These are phyloP conservation scores for Komagataella ulmi DNA, from an alignment of 805 yeast genomes.

Conservation along the genomic window DNA sequence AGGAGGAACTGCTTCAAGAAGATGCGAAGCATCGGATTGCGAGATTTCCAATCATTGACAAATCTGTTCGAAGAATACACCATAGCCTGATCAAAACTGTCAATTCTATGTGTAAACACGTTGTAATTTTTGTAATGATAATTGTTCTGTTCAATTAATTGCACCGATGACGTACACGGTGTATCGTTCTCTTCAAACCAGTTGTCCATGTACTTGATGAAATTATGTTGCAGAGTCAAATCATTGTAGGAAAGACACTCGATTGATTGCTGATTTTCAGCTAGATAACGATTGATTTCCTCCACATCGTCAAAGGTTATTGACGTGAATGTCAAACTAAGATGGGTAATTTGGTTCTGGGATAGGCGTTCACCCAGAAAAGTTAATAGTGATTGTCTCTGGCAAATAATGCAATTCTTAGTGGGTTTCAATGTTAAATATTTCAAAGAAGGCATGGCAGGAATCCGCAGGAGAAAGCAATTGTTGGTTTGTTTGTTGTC, in stretches of 20 bases:
- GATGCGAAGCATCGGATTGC: conserved; percentile 9
- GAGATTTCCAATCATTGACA: background rate
- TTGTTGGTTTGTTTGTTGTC: conserved; percentile 1
- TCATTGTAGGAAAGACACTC: background rate
- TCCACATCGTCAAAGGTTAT: background rate
- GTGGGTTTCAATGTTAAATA: conserved; percentile 11
- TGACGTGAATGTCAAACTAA: background rate
- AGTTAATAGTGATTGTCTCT: conserved; percentile 7
- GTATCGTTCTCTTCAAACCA: conserved; percentile 1
- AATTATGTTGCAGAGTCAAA: background rate
- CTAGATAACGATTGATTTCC: background rate
- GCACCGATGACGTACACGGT: background rate
- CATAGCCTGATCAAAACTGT: conserved; percentile 1
- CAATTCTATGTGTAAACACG: conserved; percentile 8
- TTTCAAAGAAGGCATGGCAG: conserved; percentile 9
- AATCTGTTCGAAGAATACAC: conserved; percentile 6
- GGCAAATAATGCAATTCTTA: conserved; percentile 15
- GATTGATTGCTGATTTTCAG: background rate
- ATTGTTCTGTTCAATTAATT: background rate
- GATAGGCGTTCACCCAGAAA: conserved; percentile 3
- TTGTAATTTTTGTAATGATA: background rate
- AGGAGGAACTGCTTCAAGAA: conserved; percentile 12
- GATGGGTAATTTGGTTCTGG: background rate
- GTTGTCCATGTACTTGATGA: background rate
- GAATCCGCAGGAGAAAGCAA: conserved; percentile 6